phyloP scores from a whole-genome alignment of 1,139 yeast genomes.

The Protomyces inundatus region DNA sequence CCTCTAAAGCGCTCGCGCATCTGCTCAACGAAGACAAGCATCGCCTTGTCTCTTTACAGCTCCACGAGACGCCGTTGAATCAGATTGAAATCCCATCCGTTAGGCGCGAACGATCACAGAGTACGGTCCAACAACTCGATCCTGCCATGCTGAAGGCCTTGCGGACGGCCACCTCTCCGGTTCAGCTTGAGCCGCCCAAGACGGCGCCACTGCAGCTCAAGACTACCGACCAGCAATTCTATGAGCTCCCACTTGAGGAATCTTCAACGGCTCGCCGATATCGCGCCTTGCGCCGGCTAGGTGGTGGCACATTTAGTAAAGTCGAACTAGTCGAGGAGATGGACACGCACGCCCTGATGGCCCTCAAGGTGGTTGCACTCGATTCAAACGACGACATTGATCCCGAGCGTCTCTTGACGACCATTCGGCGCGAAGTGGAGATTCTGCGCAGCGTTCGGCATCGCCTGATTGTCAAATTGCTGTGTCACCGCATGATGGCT shows the following conservation, averaged over 20 bases:
- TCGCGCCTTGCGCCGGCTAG: slow-evolving; percentile 33
- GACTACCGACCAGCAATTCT: not conserved
- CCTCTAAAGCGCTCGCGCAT: not conserved
- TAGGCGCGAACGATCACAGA: not conserved
- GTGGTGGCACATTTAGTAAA: slow-evolving; percentile 43
- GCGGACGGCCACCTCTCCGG: not conserved
- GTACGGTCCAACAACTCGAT: not conserved
- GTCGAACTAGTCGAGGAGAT: slow-evolving; percentile 41
- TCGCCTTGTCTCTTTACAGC: not conserved
- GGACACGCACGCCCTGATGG: slow-evolving; percentile 41
- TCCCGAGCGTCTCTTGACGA: slow-evolving; percentile 57
- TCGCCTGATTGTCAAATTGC: slow-evolving; percentile 46
- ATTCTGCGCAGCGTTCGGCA: slow-evolving; percentile 45
- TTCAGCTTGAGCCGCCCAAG: too few species aligned
- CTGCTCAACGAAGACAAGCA: not conserved
- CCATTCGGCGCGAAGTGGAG: slow-evolving; percentile 68
- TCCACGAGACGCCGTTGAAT: not conserved
- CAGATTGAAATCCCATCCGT: not conserved
- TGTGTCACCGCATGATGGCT: slow-evolving; percentile 37
- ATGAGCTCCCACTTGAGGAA: not conserved
- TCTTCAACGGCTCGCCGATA: not conserved
- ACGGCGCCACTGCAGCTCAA: not conserved
- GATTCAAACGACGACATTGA: slow-evolving; percentile 37
- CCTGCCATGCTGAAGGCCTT: not conserved
- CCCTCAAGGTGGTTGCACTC: slow-evolving; percentile 41